phyloP scores from a whole-genome alignment of 2,329 filamentous ascomycete species.

The Colletotrichum godetiae region DNA sequence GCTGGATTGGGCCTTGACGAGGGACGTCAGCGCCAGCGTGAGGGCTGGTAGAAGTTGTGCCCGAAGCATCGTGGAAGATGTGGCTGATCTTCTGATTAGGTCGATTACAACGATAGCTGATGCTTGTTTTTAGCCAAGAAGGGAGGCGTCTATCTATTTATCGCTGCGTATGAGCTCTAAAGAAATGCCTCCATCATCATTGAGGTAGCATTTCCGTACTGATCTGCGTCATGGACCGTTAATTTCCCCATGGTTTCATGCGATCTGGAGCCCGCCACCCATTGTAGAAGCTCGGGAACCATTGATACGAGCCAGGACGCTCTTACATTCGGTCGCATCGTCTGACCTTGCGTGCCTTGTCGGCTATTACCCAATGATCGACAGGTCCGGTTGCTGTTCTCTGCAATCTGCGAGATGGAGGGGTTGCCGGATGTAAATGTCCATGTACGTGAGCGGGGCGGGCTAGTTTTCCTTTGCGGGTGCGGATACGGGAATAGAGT shows the following conservation, averaged over 20 bases:
- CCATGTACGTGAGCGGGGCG: conserved; percentile 8
- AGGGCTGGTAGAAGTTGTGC: conserved; percentile 1
- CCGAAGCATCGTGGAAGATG: conserved; percentile 3
- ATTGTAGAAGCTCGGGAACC: conserved; percentile 21
- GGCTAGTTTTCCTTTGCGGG: neutral
- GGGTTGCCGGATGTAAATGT: neutral
- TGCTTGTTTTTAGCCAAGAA: neutral
- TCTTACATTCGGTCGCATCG: neutral
- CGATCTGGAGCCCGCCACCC: conserved; percentile 5
- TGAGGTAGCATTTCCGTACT: neutral
- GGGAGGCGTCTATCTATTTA: neutral
- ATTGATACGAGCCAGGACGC: conserved; percentile 10
- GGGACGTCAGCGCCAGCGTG: conserved; percentile 1
- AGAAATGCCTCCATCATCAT: neutral
- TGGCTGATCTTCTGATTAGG: neutral
- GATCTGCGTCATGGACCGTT: neutral
- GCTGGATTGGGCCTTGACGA: neutral
- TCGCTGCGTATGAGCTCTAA: neutral
- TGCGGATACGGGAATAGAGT: neutral
- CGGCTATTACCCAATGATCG: conserved; percentile 11
- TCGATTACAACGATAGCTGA: neutral
- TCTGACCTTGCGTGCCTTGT: neutral
- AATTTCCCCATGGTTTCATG: conserved; percentile 11
- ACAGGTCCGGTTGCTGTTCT: neutral
- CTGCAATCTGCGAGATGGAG: neutral